Base-by-base conservation (phyloP, 345 rosid species). In the Angophora floribunda region DNA sequence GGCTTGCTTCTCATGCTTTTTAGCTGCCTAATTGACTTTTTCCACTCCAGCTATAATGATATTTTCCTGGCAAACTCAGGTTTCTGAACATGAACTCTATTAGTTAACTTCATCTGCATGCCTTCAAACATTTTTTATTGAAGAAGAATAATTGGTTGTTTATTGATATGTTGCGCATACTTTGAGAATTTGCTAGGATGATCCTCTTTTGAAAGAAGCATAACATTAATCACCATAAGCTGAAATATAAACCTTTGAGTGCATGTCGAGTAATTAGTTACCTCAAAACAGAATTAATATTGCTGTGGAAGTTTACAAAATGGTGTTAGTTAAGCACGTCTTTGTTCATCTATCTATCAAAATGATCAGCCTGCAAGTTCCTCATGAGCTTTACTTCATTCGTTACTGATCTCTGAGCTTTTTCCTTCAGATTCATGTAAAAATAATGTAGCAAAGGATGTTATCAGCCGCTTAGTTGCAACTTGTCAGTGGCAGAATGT, bases 401-500 rank as follows among this genome's bases (percentile, higher is more conserved):
- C 30, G 3, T 49, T 52, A 11, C 85, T 80, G 24, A 26, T 5
- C 41, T 30, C 75, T 44, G 36, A 36, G 30, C 59, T 9, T 57
- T 26, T 86, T 13, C 67, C n/a, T 59, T 63, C 94, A 96, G 97
- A 96, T 90, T 92, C 92, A 28, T 85, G 87, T 41, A 97, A 96
- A 91, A 95, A 94, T 87, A 92, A 87, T 88, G 87, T 87, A 91
- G 98, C 98, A 13, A 86, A 89, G 92, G 93, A 93, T 84, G 89
- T 92, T 47, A 91, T 95, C 85, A 65, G 26, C 88, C 53, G 63
- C 45, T 92, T 97, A 59, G 85, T 94, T 87, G 61, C 63, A 86
- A 59, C 93, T 28, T 96, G 93, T 91, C 89, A 92, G 88, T 95
- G 99, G 98, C 91, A 92, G 90, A 95, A 95, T 91, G 87, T 94